phyloP scores from a whole-genome alignment of 2,329 filamentous ascomycete species.

The Penicillium sclerotigenum region DNA sequence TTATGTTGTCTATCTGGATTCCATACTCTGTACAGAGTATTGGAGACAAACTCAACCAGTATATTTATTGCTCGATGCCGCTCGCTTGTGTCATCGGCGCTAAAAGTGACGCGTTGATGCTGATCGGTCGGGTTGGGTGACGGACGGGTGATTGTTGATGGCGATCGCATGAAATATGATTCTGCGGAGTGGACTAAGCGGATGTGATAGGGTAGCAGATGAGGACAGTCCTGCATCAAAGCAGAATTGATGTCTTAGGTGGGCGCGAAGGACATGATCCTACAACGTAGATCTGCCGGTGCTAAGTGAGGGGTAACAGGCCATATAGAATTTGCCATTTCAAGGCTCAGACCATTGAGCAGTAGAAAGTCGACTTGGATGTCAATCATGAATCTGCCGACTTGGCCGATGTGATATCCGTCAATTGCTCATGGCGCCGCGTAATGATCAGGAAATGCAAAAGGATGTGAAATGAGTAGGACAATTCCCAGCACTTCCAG shows the following conservation, averaged over 20 bases:
- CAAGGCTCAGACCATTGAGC: background rate
- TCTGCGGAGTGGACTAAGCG: background rate
- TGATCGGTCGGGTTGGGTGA: slow-evolving; percentile 2
- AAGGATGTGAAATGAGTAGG: background rate
- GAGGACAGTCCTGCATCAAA: background rate
- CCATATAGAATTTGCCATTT: background rate
- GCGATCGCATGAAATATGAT: background rate
- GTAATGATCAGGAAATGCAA: background rate
- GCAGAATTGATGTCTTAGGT: background rate
- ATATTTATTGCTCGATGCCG: background rate
- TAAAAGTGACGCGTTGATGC: slow-evolving; percentile 11
- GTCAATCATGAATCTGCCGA: background rate
- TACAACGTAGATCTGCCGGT: background rate
- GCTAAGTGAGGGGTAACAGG: background rate
- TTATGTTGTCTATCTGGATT: background rate
- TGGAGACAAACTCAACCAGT: background rate
- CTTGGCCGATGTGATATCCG: background rate
- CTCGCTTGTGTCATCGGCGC: slow-evolving; percentile 3
- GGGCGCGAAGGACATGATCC: background rate
- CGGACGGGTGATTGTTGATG: background rate
- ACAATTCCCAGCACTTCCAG: background rate
- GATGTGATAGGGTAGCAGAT: background rate
- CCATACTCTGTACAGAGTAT: background rate
- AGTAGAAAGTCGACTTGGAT: background rate
- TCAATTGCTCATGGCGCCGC: background rate